Evolutionary conservation across 257 asterid species (phyloP), one percentile per base, ranked within the genome.

Genomic region (Solanum pinnatisectum): DNA sequence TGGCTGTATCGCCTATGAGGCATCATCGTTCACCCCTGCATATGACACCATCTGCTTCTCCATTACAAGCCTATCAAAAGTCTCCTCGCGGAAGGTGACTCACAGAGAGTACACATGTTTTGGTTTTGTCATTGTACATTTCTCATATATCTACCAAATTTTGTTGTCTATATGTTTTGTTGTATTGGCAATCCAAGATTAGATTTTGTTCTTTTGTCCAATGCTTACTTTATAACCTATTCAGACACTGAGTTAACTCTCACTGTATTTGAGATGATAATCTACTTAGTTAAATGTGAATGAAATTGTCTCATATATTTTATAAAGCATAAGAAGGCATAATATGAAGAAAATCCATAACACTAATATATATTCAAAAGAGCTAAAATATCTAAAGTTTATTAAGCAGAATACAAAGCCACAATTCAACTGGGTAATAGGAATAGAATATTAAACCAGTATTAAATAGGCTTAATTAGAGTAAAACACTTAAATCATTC

Each of bases 31-130:
- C 94, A 2, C 93, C 95, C 46, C 74, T 88, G 93, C 91, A 90
- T 76, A 44, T 76, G 89, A 91, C 92, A 30, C 93, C 93, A 1
- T 72, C 88, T 90, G 96, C 93, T 10, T 96, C 98, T 10, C 95
- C 96, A 4, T 77, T 90, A 89, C 95, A 94, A 20, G 88, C 92
- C 2, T 89, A 82, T 40, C 91, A 93, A 44, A 93, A 92, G 89
- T 84, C 95, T 12, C 90, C 94, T 1, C 92, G 93, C 8, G 91
- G 84, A 27, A 87, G 93, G 86, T 95, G 93, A 95, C 42, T 46
- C 36, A 16, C 16, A 13, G 40, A 81, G 40, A 44, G 36, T 16
- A 16, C 8, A 27, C 65, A 16, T 46, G 40, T 8, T 81, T 46
- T 81, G 39, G 27, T 81, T 23, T 78, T 30, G 42, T 81, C 67